Percentiles rank a stretch among this genome's conserved stretches.
phyloP scores from a whole-genome alignment of 2,329 filamentous ascomycete genomes.

The Lasiodiplodia theobromae region DNA sequence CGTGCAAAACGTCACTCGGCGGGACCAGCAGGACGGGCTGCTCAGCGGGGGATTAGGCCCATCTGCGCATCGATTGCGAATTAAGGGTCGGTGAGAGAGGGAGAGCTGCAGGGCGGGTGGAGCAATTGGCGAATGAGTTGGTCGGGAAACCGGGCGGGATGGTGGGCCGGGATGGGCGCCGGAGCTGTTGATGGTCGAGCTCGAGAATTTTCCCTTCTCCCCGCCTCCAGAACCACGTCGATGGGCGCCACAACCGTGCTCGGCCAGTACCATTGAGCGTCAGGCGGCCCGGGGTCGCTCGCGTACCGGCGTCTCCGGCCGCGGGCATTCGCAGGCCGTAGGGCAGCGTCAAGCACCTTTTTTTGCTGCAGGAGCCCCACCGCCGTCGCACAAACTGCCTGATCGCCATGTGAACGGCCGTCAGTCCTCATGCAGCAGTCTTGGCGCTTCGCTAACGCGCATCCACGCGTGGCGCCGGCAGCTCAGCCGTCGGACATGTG shows the following conservation, averaged over 20 bases:
- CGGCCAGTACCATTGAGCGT: slow-evolving; percentile 13
- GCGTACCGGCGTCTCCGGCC: not conserved
- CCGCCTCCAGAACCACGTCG: slow-evolving; percentile 20
- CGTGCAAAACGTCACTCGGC: slow-evolving; percentile 15
- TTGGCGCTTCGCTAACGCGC: slow-evolving; percentile 1
- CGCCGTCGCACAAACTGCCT: slow-evolving; percentile 8
- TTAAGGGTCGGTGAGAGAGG: slow-evolving; percentile 10
- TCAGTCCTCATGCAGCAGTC: slow-evolving; percentile 8
- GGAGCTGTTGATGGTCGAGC: slow-evolving; percentile 6
- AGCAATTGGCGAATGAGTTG: slow-evolving; percentile 25
- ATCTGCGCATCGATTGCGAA: slow-evolving; percentile 9
- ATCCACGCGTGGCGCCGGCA: slow-evolving; percentile 20
- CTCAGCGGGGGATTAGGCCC: slow-evolving; percentile 22
- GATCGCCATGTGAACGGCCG: slow-evolving; percentile 23
- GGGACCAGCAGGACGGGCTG: slow-evolving; percentile 19
- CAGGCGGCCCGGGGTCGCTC: slow-evolving; percentile 23
- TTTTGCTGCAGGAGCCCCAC: slow-evolving; percentile 3
- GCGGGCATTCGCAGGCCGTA: not conserved
- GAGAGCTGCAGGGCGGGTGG: slow-evolving; percentile 11
- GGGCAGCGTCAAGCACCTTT: not conserved
- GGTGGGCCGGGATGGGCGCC: slow-evolving; percentile 21
- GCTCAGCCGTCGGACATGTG: not conserved
- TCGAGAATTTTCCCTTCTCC: slow-evolving; percentile 26
- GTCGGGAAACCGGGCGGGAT: slow-evolving; percentile 12
- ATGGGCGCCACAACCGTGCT: slow-evolving; percentile 5